These are phyloP conservation scores for Staphylotrichum longicolle DNA, from an alignment of 495 filamentous ascomycete species.

Conservation along the genomic window DNA sequence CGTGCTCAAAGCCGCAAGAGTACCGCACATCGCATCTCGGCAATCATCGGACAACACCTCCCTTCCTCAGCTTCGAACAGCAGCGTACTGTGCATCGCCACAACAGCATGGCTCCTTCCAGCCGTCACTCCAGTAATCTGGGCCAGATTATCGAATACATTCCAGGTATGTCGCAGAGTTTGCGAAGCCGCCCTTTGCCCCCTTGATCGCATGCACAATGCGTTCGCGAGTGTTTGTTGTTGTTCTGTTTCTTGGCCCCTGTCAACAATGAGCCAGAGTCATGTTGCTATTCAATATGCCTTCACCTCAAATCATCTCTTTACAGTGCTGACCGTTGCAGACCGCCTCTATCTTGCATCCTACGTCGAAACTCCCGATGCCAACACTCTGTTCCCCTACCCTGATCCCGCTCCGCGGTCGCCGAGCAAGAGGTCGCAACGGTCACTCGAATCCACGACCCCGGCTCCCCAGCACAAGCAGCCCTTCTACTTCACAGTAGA, in stretches of 20 bases:
- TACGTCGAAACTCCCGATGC: conserved; percentile 79
- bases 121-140: conserved; percentile 40
- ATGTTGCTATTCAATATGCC: conserved; percentile 9
- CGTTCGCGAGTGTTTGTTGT: conserved; percentile 3
- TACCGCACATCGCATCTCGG: neutral
- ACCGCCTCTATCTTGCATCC: conserved; percentile 90
- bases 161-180: conserved; percentile 43
- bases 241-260: conserved; percentile 5
- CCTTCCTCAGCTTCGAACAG: neutral
- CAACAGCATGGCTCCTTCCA: conserved; percentile 45
- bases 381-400: conserved; percentile 84
- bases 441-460: conserved; percentile 52
- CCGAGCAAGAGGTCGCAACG: conserved; percentile 76
- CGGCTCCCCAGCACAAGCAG: conserved; percentile 43
- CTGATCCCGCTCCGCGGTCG: conserved; percentile 52
- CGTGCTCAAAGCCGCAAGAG: neutral
- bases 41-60: neutral
- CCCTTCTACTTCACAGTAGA: conserved; percentile 97
- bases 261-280: conserved; percentile 7
- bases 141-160: conserved; percentile 60
- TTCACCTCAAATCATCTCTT: conserved; percentile 20
- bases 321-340: conserved; percentile 53
- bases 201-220: neutral
- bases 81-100: conserved; percentile 14
- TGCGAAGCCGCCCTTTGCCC: neutral